Evolutionary conservation across 345 rosid genomes (phyloP).

Genomic region (Aquilaria malaccensis): DNA sequence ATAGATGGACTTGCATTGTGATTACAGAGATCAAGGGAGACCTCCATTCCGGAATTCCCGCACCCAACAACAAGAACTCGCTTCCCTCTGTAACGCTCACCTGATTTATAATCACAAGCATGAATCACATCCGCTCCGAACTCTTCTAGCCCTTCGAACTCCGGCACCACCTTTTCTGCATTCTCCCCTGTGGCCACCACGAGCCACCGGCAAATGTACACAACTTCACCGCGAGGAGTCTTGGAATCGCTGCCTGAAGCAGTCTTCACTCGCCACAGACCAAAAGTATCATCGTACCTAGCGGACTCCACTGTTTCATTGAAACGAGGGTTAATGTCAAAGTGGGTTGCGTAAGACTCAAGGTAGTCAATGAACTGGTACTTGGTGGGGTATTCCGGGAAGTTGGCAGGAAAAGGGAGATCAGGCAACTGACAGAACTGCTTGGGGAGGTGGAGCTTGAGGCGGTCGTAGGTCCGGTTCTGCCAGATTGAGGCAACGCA

Average conservation of each 20-base stretch:
- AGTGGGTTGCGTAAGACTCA: slow-evolving; percentile 53
- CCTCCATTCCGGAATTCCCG: slow-evolving; percentile 94
- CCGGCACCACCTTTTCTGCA: slow-evolving; percentile 72
- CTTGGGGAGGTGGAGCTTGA: slow-evolving; percentile 85
- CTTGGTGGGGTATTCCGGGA: slow-evolving; percentile 77
- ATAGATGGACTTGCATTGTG: slow-evolving; percentile 64
- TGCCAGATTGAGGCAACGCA: slow-evolving; percentile 92
- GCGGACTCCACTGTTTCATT: slow-evolving; percentile 73
- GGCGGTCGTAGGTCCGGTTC: slow-evolving; percentile 70
- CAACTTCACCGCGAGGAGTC: slow-evolving; percentile 34
- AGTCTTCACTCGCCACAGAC: slow-evolving; percentile 69
- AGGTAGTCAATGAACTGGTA: slow-evolving; percentile 65
- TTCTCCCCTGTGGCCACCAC: slow-evolving; percentile 92
- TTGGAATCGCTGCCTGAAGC: slow-evolving; percentile 23
- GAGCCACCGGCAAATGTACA: slow-evolving; percentile 74
- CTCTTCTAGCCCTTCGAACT: slow-evolving; percentile 58
- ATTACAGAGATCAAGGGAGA: slow-evolving; percentile 73
- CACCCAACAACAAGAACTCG: slow-evolving; percentile 77
- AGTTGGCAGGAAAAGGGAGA: slow-evolving; percentile 54
- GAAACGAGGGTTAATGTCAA: slow-evolving; percentile 53
- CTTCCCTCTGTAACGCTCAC: slow-evolving; percentile 47
- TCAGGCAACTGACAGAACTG: slow-evolving; percentile 67
- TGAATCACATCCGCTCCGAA: slow-evolving; percentile 59
- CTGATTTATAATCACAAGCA: slow-evolving; percentile 76
- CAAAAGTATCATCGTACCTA: slow-evolving; percentile 50